Percentiles rank a stretch among this genome's conserved stretches.
Conservation (phyloP, 106 monocot genomes). For the Dioscorea dumetorum region DNA sequence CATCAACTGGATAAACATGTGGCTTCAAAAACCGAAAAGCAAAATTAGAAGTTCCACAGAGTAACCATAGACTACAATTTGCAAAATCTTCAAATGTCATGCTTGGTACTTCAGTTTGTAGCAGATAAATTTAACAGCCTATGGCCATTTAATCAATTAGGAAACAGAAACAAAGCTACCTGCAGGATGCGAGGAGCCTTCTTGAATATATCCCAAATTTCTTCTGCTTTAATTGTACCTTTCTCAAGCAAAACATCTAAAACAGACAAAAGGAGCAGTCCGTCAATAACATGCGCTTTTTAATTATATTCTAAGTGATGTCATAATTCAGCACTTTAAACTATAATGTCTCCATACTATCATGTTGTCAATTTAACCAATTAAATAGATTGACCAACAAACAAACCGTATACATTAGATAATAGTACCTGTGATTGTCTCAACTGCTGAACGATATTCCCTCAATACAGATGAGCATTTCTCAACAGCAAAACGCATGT, state of each 20-base stretch:
- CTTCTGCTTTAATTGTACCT: constrained; percentile 59
- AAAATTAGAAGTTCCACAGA: neutral
- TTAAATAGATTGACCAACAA: too few species aligned
- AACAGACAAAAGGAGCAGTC: constrained; percentile 1
- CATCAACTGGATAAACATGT: constrained; percentile 66
- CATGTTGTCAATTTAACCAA: too few species aligned
- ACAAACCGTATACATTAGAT: neutral
- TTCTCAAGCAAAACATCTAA: constrained; percentile 75
- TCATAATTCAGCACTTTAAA: too few species aligned
- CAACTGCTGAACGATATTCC: constrained; percentile 74
- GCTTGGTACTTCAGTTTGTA: neutral
- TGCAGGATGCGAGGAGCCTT: constrained; percentile 68
- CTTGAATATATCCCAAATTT: constrained; percentile 72
- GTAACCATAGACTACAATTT: neutral
- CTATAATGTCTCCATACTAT: too few species aligned
- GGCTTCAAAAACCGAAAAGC: constrained; percentile 26
- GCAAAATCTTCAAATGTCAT: neutral
- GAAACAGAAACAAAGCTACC: constrained; percentile 18
- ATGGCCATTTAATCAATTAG: too few species aligned
- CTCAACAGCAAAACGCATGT: constrained; percentile 78
- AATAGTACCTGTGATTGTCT: constrained; percentile 58
- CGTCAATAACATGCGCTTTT: neutral
- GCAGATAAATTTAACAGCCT: too few species aligned
- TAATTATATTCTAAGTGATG: too few species aligned
- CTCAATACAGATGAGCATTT: constrained; percentile 62